Conservation (phyloP, 345 rosid genomes). For the Dipteronia sinensis region DNA sequence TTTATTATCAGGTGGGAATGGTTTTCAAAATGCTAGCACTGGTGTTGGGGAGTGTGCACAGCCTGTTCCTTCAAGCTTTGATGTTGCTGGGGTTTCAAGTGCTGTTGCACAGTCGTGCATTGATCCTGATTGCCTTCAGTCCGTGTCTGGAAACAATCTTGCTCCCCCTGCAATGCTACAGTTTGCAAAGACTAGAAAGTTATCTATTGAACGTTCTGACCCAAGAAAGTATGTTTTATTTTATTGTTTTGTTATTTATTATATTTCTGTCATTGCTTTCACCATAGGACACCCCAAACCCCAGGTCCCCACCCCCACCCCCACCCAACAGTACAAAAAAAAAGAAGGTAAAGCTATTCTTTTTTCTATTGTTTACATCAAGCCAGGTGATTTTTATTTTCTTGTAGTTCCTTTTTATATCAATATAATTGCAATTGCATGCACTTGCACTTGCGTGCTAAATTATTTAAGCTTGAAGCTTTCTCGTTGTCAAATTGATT, state of each 20-base stretch:
- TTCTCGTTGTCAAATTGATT: background rate
- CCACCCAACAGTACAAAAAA: background rate
- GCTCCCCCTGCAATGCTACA: constrained; percentile 70
- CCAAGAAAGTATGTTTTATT: constrained; percentile 67
- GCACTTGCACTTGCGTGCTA: background rate
- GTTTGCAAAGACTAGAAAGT: constrained; percentile 92
- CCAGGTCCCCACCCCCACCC: background rate
- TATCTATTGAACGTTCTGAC: constrained; percentile 85
- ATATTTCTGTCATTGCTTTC: background rate
- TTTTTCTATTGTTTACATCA: background rate
- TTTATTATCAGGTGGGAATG: constrained; percentile 38
- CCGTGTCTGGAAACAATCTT: constrained; percentile 63
- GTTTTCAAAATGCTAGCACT: constrained; percentile 15
- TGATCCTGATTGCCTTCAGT: constrained; percentile 72
- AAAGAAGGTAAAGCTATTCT: background rate
- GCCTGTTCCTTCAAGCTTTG: constrained; percentile 39
- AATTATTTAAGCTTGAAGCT: background rate
- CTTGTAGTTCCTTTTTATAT: background rate
- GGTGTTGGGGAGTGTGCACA: constrained; percentile 41
- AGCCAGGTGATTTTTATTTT: background rate
- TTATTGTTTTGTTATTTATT: constrained; percentile 10
- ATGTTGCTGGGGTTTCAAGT: constrained; percentile 24
- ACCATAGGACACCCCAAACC: background rate
- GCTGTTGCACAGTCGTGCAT: constrained; percentile 43
- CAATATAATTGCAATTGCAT: background rate